These are phyloP conservation scores for Calonectria montana DNA, from an alignment of 2,329 filamentous ascomycete genomes.

Conservation along the genomic window DNA sequence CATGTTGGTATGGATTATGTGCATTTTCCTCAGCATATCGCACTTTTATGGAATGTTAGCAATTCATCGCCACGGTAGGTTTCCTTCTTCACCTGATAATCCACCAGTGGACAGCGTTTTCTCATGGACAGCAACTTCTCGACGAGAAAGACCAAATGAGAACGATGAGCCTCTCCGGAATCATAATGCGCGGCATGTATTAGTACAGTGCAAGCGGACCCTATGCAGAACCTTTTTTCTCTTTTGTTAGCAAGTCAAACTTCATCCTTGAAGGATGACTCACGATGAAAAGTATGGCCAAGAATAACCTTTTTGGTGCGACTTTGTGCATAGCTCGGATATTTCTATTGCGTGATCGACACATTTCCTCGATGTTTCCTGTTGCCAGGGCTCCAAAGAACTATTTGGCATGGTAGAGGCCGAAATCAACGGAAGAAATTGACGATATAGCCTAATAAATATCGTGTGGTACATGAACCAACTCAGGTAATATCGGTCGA, in stretches of 20 bases:
- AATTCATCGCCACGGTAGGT: not conserved
- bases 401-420: constrained; percentile 1
- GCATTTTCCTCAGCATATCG: constrained; percentile 26
- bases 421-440: constrained; percentile 26
- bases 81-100: constrained; percentile 12
- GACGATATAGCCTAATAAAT: constrained; percentile 24
- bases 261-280: not conserved
- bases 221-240: constrained; percentile 23
- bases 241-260: not conserved
- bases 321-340: constrained; percentile 13
- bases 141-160: constrained; percentile 7
- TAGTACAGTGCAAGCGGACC: constrained; percentile 23
- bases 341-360: constrained; percentile 15
- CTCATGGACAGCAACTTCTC: constrained; percentile 19
- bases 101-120: constrained; percentile 1
- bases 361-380: constrained; percentile 25
- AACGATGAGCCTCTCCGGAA: not conserved
- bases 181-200: constrained; percentile 27
- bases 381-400: constrained; percentile 24
- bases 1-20: constrained; percentile 21
- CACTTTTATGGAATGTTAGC: not conserved
- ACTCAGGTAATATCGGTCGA: constrained; percentile 23
- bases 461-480: constrained; percentile 27
- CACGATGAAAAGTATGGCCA: constrained; percentile 29
- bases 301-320: constrained; percentile 20